Evolutionary conservation across 1,284 basidiomycete genomes (phyloP), one percentile per base, ranked within the genome.

Genomic region (Exsudoporus floridanus): DNA sequence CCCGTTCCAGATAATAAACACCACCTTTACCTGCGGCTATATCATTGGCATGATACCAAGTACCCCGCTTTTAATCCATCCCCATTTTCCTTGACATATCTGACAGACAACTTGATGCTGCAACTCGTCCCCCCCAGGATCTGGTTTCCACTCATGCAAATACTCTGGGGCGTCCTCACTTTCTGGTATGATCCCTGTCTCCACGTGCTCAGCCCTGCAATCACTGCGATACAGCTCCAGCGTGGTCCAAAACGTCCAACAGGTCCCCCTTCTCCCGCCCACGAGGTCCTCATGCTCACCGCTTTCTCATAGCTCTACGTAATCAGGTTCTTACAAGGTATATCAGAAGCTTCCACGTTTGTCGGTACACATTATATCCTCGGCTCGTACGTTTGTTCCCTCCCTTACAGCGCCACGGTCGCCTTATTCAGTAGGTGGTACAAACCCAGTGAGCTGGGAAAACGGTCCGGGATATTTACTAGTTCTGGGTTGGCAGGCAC

Each of bases 291-390:
- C 14, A 53, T 60, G 13, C 45, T 56, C 25, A 64, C 19, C 57
- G 61, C 50, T 53, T 31, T 12, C 55, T 41, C 31, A 21, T 52
- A 90, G 79, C 74, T 90, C 45, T 86, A 85, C 65, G 84, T 75
- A 27, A 86, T 90, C 51, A 78, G 87, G 3, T 90, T 90, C 66
- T 77, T 90, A 50, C 86, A 89, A 66, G 89, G 85, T 8, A 74
- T 89, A 52, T 80, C 82, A 5, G 88, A 90, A 66, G 79, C 84
- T 0, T 88, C 84, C 7, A 88, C 85, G 0, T 89, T 88, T 64
- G 84, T 85, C 7, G 86, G 87, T n/a, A 81, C 83, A 23, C 88
- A 86, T 58, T 88, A 87, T 64, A 74, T 90, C 47, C 78, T 89
- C 28, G 86, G 87, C 49, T 83, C 83, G 78, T 85, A 60, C 45